Evolutionary conservation across 2,329 filamentous ascomycete genomes (phyloP), one percentile per base, ranked within the genome.

Genomic region (Neurospora crassa): DNA sequence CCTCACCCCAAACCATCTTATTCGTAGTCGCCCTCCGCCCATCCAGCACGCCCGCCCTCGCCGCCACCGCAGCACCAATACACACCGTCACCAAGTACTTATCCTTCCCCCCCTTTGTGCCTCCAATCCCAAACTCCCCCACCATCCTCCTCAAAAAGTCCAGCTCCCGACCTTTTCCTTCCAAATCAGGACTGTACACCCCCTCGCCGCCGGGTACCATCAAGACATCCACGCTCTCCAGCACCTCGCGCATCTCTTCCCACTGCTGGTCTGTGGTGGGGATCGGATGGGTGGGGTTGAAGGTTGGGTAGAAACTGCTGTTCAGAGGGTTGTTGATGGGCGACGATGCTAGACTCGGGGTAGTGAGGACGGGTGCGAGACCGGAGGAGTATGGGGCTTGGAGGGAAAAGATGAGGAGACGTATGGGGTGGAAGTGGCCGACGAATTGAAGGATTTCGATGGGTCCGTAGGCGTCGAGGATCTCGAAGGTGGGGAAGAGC

Each of bases 151-250:
- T 75, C 59, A 89, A 78, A 75, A 85, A 89, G 1, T 83, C 79
- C 2, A 86, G 78, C 0, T 84, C 79, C 0, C 81, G 73, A 0
- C 77, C 70, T 0, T 83, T 79, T 0, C 81, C 74, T 1, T 77
- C 70, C 40, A 77, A 70, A 4, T 78, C 82, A 71, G 77, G 37
- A 78, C 77, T 76, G 3, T 83, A 79, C 0, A 80, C 81, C 0
- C 89, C 90, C 0, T 80, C 70, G 0, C 90, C 90, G 1, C 91
- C 90, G 0, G 90, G 90, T 8, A 92, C 79, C n/a, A 93, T 78
- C 24, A 92, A 82, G 4, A 91, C 86, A 67, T 91, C 88, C 8
- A 63, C 16, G 4, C 29, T n/a, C 24, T 63, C 29, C 53, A 63
- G 5, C 53, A n/a, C 16, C 29, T 63, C 29, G 16, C 29, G 29